Percentiles rank a stretch among this genome's conserved stretches.
These are phyloP conservation scores for Cyclospora cayetanensis DNA, from an alignment of 169 alveolate genomes.

Conservation along the genomic window DNA sequence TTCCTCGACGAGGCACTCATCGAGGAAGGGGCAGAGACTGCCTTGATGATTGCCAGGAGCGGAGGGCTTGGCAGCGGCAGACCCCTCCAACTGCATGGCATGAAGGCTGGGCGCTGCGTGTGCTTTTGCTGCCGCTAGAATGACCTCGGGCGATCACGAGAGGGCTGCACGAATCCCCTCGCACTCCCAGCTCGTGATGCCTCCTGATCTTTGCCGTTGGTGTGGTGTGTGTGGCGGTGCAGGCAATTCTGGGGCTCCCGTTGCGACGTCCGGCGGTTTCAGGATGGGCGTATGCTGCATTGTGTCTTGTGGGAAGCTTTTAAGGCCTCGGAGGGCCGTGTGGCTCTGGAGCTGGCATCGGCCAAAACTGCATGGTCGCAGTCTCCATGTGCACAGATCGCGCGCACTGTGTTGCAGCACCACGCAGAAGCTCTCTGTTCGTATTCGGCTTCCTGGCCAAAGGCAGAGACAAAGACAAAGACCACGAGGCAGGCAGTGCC, in stretches of 20 bases:
- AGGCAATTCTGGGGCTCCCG: constrained; percentile 72
- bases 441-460: not conserved
- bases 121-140: too few relatives aligned
- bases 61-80: too few relatives aligned
- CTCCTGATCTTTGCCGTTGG: not conserved
- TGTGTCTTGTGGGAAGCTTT: constrained; percentile 64
- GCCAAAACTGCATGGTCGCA: not conserved
- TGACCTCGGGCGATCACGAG: too few relatives aligned
- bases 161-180: too few relatives aligned
- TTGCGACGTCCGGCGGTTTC: constrained; percentile 69
- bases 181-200: too few relatives aligned
- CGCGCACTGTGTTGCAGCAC: constrained; percentile 20
- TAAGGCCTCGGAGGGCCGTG: constrained; percentile 8
- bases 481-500: not conserved
- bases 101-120: too few relatives aligned
- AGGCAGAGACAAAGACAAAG: not conserved
- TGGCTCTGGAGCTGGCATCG: not conserved
- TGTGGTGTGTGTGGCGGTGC: not conserved
- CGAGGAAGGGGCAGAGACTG: too few relatives aligned
- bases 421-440: constrained; percentile 32
- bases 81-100: too few relatives aligned
- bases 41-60: too few relatives aligned
- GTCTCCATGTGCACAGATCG: constrained; percentile 36
- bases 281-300: constrained; percentile 64
- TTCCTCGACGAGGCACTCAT: too few relatives aligned